phyloP scores from a whole-genome alignment of 768 basidiomycete species.

The Psilocybe cubensis region DNA sequence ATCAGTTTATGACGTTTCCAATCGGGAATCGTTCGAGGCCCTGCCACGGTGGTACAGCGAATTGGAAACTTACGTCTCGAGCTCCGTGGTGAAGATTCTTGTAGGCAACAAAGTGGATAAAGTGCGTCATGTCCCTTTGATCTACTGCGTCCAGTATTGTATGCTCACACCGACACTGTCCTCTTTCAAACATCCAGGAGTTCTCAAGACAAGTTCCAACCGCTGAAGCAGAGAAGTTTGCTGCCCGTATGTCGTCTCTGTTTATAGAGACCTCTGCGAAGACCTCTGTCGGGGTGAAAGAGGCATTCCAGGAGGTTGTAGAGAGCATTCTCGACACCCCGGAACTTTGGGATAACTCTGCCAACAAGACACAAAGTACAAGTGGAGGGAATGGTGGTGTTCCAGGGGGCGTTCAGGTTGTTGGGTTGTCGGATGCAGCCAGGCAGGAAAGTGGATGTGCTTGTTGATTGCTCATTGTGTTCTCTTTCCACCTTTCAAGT shows the following conservation, averaged over 20 bases:
- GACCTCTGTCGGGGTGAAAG: slow-evolving; percentile 81
- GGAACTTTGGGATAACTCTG: slow-evolving; percentile 65
- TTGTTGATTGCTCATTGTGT: slow-evolving; percentile 15
- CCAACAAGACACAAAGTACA: slow-evolving; percentile 33
- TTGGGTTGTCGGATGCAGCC: slow-evolving; percentile 36
- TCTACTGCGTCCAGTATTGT: neutral
- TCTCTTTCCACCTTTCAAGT: neutral
- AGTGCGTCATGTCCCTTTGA: slow-evolving; percentile 23
- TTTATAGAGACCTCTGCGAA: slow-evolving; percentile 96
- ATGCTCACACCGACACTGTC: neutral
- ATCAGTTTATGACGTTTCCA: slow-evolving; percentile 93
- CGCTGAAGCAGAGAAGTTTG: slow-evolving; percentile 79
- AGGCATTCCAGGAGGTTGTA: slow-evolving; percentile 76
- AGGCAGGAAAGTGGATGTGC: slow-evolving; percentile 17
- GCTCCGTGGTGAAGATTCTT: slow-evolving; percentile 89
- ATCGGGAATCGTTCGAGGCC: slow-evolving; percentile 90
- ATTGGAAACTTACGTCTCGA: slow-evolving; percentile 89
- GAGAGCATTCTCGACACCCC: slow-evolving; percentile 83
- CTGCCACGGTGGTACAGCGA: slow-evolving; percentile 93
- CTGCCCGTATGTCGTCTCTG: slow-evolving; percentile 76
- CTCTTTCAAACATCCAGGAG: slow-evolving; percentile 53
- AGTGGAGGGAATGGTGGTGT: slow-evolving; percentile 48
- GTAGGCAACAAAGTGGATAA: slow-evolving; percentile 97
- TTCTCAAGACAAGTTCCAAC: slow-evolving; percentile 87
- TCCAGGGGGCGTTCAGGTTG: slow-evolving; percentile 52